These are phyloP conservation scores for Micromonas commoda DNA, from an alignment of 139 green algal species.

Conservation along the genomic window DNA sequence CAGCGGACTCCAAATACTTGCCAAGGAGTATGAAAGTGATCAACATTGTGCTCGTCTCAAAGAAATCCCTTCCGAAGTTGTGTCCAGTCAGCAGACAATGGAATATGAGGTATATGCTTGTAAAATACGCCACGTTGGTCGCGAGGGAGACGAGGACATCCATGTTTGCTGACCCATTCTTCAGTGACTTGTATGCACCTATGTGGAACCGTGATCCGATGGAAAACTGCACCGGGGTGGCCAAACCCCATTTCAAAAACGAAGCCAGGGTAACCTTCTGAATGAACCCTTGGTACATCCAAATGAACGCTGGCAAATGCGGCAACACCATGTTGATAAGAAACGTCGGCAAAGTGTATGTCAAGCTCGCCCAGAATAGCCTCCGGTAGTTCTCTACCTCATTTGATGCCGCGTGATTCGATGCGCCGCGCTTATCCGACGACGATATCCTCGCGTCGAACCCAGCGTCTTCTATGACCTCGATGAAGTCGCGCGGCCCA, in stretches of 20 bases:
- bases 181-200: slow-evolving; percentile 63
- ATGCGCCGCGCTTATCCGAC: background rate
- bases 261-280: slow-evolving; percentile 61
- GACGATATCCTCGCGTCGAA: slow-evolving; percentile 41
- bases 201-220: slow-evolving; percentile 89
- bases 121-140: slow-evolving; percentile 82
- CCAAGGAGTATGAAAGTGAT: slow-evolving; percentile 94
- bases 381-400: slow-evolving; percentile 3
- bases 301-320: slow-evolving; percentile 47
- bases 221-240: slow-evolving; percentile 82
- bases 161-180: slow-evolving; percentile 85
- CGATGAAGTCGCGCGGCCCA: background rate
- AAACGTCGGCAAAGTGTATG: slow-evolving; percentile 82
- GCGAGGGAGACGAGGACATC: slow-evolving; percentile 93
- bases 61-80: slow-evolving; percentile 67
- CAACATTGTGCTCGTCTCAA: slow-evolving; percentile 94
- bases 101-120: slow-evolving; percentile 32
- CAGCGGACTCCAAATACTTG: slow-evolving; percentile 72
- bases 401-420: background rate
- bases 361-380: slow-evolving; percentile 39
- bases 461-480: slow-evolving; percentile 46
- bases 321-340: slow-evolving; percentile 81
- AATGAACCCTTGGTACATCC: slow-evolving; percentile 43
- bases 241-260: slow-evolving; percentile 73
- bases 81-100: background rate